phyloP scores from a whole-genome alignment of 1,139 yeast species.

The Wickerhamomyces sp. region DNA sequence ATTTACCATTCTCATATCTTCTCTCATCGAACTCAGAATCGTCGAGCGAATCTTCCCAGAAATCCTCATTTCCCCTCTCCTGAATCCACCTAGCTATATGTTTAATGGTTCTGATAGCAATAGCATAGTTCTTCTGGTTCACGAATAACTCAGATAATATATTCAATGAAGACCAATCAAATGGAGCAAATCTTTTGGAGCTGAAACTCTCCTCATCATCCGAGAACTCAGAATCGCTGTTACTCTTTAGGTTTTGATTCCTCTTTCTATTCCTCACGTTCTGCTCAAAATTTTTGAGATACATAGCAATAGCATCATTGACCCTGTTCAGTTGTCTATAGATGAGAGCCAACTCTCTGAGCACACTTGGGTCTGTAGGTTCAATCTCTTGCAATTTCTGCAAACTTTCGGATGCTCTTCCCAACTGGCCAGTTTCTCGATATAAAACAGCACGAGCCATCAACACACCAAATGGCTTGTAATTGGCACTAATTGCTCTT shows the following conservation, averaged over 20 bases:
- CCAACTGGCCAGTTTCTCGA: slow-evolving; percentile 55
- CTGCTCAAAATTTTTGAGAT: slow-evolving; percentile 58
- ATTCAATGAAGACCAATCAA: slow-evolving; percentile 87
- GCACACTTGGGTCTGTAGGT: slow-evolving; percentile 58
- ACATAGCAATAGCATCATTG: slow-evolving; percentile 77
- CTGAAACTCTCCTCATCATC: slow-evolving; percentile 16
- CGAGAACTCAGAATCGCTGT: neutral
- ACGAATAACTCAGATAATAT: slow-evolving; percentile 75
- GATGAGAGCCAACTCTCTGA: slow-evolving; percentile 71
- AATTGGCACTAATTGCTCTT: slow-evolving; percentile 60
- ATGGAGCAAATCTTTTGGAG: slow-evolving; percentile 32
- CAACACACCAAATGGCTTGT: slow-evolving; percentile 48
- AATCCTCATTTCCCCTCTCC: slow-evolving; percentile 60
- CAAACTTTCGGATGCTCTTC: slow-evolving; percentile 73
- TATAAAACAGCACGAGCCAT: slow-evolving; percentile 62
- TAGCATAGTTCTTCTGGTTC: slow-evolving; percentile 56
- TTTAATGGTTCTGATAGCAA: slow-evolving; percentile 63
- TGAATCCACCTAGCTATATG: slow-evolving; percentile 82
- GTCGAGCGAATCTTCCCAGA: slow-evolving; percentile 75
- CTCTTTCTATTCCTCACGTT: slow-evolving; percentile 35
- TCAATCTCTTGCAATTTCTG: slow-evolving; percentile 53
- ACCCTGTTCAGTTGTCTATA: slow-evolving; percentile 72
- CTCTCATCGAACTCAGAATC: slow-evolving; percentile 83
- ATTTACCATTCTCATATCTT: slow-evolving; percentile 43
- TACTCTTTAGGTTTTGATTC: slow-evolving; percentile 11